Base-by-base conservation (phyloP, 2,329 filamentous ascomycete genomes). In the Paramyrothecium sp. region DNA sequence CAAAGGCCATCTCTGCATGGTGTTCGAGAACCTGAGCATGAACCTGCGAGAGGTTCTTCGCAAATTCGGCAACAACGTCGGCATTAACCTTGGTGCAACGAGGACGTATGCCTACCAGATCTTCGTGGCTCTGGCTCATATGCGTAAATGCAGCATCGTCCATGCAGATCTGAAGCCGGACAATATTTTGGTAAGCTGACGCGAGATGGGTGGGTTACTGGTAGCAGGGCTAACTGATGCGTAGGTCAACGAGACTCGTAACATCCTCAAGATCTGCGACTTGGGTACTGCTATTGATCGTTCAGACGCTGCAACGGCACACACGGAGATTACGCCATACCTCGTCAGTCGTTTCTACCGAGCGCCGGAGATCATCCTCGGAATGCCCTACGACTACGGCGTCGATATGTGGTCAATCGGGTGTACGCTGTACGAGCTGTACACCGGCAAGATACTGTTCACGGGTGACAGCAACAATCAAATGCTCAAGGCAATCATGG, bases 391-490 rank as follows among this genome's bases (percentile, higher is more conserved):
- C 72, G 92, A 97, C 71, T 96, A 94, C 71, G 89, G 90, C 8
- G 91, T 98, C 63, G 95, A 99, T 73, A 91, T 97, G 81, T 99
- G 95, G 95, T 96, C 94, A 8, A 92, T 98, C 63, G 96, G 95
- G 41, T 99, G 95, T 75, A 99, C 95, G 0, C 81, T 98, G 30
- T 99, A 96, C 73, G 95, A 99, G 75, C 81, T 99, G 46, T 98
- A 96, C 78, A 98, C 95, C 0, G 95, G 95, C 68, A 97, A 97
- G 73, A 98, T 99, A 57, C 81, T 99, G 33, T 99, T 99, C 72
- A 92, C 92, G 1, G 95, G 95, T 58, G 86, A 91, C 62, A 95
- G 91, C 76, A 99, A 99, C 79, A 99, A 99, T 70, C 92, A 97
- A 77, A 99, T 99, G 95, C 85, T 99, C 59, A 90, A 91, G 61